phyloP scores from a whole-genome alignment of 257 asterid genomes.

The Linderniella brevidens region DNA sequence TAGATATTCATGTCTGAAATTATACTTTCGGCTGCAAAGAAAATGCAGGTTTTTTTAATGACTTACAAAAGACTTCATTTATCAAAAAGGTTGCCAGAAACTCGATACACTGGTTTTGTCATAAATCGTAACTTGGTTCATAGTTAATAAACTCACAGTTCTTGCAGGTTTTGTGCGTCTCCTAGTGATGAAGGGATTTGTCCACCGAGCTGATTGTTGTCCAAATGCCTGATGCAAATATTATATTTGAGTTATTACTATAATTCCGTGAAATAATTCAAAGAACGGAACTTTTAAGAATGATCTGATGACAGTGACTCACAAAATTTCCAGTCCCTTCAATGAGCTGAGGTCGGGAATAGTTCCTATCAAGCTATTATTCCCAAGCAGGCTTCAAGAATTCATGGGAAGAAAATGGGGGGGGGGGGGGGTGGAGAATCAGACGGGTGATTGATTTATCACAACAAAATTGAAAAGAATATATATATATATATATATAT shows the following conservation, averaged over 20 bases:
- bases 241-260: background rate
- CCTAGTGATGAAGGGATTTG: conserved; percentile 53
- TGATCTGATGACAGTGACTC: conserved; percentile 19
- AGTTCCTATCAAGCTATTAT: conserved; percentile 57
- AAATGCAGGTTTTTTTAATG: too few species aligned
- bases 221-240: conserved; percentile 50
- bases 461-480: background rate
- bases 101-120: background rate
- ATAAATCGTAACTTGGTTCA: background rate
- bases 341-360: conserved; percentile 64
- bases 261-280: background rate
- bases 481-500: background rate
- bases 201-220: conserved; percentile 58
- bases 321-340: conserved; percentile 50
- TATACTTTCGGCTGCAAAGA: background rate
- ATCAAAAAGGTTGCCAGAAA: too few species aligned
- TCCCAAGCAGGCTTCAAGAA: conserved; percentile 49
- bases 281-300: too few species aligned
- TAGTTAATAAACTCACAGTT: conserved; percentile 46
- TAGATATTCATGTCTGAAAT: background rate
- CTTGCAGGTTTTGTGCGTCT: conserved; percentile 24
- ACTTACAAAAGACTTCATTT: too few species aligned
- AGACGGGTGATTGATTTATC: background rate
- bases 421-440: background rate
- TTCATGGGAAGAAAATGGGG: background rate